Conservation (phyloP, 2,329 filamentous ascomycete genomes). For the Paracoccidioides brasiliensis region DNA sequence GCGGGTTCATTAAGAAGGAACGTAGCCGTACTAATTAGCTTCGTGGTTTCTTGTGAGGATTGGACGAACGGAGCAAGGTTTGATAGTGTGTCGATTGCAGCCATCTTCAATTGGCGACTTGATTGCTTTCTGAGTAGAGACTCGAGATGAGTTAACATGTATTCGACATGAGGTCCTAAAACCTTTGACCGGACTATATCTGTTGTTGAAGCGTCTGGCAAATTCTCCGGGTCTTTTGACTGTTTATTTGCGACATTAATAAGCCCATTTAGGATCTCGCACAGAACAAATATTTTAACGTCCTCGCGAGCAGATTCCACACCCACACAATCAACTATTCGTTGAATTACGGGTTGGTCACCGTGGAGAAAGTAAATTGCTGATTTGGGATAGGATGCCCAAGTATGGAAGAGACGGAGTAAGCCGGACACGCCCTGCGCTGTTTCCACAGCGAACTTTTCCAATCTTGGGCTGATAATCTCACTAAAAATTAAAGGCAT, state of each 20-base stretch:
- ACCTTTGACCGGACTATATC: conserved; percentile 25
- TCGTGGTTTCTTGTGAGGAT: conserved; percentile 50
- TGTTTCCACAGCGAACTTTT: conserved; percentile 70
- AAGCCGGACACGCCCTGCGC: conserved; percentile 78
- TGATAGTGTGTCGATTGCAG: conserved; percentile 68
- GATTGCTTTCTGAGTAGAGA: conserved; percentile 43
- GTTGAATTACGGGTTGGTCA: conserved; percentile 47
- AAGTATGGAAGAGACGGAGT: conserved; percentile 66
- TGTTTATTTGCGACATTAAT: conserved; percentile 46
- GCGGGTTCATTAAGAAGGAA: conserved; percentile 78
- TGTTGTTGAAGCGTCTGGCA: conserved; percentile 25
- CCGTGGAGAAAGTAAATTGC: conserved; percentile 57
- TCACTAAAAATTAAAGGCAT: conserved; percentile 58
- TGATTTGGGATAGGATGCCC: conserved; percentile 56
- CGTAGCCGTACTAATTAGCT: conserved; percentile 64
- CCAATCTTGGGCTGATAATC: conserved; percentile 61
- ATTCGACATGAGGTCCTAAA: conserved; percentile 47
- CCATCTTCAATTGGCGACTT: conserved; percentile 63
- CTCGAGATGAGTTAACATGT: conserved; percentile 45
- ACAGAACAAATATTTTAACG: conserved; percentile 70
- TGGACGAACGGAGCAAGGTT: conserved; percentile 58
- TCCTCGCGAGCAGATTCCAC: conserved; percentile 68
- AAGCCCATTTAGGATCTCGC: conserved; percentile 57
- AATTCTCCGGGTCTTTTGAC: conserved; percentile 35
- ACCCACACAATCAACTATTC: conserved; percentile 58